Base-by-base conservation (phyloP, 83 land plant species). In the Isoetes engelmannii region DNA sequence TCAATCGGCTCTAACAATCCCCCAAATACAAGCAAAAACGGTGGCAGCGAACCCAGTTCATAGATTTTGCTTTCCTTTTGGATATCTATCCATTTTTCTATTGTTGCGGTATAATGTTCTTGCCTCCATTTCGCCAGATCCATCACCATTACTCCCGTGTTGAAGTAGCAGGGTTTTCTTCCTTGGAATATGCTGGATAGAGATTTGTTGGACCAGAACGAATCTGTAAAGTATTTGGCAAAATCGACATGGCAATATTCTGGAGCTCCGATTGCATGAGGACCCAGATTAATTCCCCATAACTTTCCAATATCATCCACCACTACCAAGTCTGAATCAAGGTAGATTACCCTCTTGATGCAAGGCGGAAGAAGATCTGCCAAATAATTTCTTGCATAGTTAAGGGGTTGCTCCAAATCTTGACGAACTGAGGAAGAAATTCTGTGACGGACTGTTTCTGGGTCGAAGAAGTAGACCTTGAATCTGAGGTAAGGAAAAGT, bases 71-170 rank as follows among this genome's bases (percentile, higher is more conserved):
- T 74, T 73, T 53, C 70, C 19, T 67, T 74, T 45, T 65, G 73
- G 43, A 74, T 48, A 44, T 50, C 76, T 73, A 74, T 74, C 76
- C 76, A 74, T 20, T 37, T 17, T 50, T 74, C 76, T 5, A 74
- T 48, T 17, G 57, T 48, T 13, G 37, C 48, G n/a, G 59, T 70
- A 45, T 74, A 74, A 20, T 57, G 55, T 13, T 65, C 75, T 4
- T 21, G 47, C 37, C 76, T 21, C 73, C 73, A 67, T 62, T 57
- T 53, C 47, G 44, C 21, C 61, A 74, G 59, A 57, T 74, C 76
- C 73, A 74, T 74, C 64, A 74, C 76, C 76, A 74, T 74, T 19
- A 74, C 76, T 41, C 76, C 76, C 6, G 76, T 74, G 54, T 74
- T 74, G 74, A 74, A 74, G 62, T 74, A 74, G 62, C 76, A 74